phyloP scores from a whole-genome alignment of 169 alveolate species.

The Plasmodium vivax region DNA sequence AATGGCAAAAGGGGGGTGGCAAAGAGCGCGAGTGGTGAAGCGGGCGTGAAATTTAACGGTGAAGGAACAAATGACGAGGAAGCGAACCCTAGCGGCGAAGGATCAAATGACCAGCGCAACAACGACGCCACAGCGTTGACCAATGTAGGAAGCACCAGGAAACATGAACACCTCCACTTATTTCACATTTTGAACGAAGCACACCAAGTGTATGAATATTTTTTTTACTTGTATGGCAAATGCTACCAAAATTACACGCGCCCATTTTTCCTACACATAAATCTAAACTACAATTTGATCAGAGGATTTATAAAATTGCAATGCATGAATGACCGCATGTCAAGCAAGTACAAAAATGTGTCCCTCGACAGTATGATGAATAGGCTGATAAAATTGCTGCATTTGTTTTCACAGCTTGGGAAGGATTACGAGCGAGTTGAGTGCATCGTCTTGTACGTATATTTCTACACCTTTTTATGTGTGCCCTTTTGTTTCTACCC shows the following conservation, averaged over 20 bases:
- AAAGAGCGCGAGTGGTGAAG: neutral
- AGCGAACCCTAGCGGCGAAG: neutral
- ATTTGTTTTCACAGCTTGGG: conserved; percentile 2
- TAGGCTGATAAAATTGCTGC: conserved; percentile 39
- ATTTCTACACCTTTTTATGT: conserved; percentile 64
- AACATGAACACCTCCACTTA: neutral
- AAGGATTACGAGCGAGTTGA: conserved; percentile 20
- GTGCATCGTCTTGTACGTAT: conserved; percentile 46
- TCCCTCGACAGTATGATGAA: conserved; percentile 50
- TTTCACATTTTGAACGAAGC: conserved; percentile 54
- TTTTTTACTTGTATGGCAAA: conserved; percentile 14
- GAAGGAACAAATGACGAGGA: neutral
- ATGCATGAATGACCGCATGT: neutral
- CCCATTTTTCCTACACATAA: conserved; percentile 41
- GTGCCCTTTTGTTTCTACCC: conserved; percentile 49
- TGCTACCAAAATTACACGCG: conserved; percentile 60
- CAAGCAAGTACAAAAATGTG: conserved; percentile 40
- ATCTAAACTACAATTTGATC: conserved; percentile 41
- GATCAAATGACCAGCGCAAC: neutral
- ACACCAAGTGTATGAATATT: conserved; percentile 45
- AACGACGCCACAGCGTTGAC: neutral
- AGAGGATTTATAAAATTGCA: conserved; percentile 31
- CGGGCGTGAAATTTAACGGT: neutral
- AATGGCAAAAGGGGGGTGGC: neutral
- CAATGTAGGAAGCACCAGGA: neutral